A percentile compares a stretch with the other conserved stretches of the same genome.
Conservation (phyloP, 2,329 filamentous ascomycete species). For the Dactylellina leptospora region DNA sequence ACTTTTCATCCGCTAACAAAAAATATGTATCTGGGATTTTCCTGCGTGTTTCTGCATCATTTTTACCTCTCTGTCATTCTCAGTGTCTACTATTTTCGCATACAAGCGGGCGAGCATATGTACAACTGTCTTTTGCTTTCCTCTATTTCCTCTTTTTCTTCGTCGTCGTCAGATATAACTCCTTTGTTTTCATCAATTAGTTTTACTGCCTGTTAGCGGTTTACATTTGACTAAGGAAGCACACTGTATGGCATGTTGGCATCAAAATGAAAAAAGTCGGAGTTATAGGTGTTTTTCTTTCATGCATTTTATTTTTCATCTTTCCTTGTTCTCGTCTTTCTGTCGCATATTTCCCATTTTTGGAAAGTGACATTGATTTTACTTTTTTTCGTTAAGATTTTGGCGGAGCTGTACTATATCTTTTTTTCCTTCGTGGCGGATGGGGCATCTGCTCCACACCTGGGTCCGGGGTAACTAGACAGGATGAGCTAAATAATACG, state of each 20-base stretch:
- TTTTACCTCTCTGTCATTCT: background rate
- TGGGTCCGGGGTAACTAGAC: background rate
- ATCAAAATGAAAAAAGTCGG: conserved; percentile 35
- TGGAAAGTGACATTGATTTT: conserved; percentile 8
- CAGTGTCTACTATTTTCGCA: conserved; percentile 8
- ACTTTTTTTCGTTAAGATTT: background rate
- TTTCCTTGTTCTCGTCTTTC: conserved; percentile 3
- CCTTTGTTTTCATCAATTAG: background rate
- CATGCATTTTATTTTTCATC: conserved; percentile 15
- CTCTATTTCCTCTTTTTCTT: too few relatives aligned
- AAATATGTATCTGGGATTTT: conserved; percentile 3
- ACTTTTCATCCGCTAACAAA: background rate
- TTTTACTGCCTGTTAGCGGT: conserved; percentile 13
- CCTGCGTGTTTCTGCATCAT: background rate
- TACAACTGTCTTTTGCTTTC: conserved; percentile 11
- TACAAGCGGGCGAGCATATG: conserved; percentile 21
- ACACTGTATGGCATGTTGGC: conserved; percentile 15
- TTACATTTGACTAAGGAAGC: conserved; percentile 22
- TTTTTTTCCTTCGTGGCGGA: conserved; percentile 5
- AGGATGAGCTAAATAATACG: background rate
- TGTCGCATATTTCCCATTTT: too few relatives aligned
- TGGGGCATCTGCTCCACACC: background rate
- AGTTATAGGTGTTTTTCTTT: conserved; percentile 34
- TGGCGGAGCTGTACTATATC: conserved; percentile 28
- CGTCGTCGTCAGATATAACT: background rate